Conservation (phyloP, 345 rosid species). For the Gossypium ekmanianum region DNA sequence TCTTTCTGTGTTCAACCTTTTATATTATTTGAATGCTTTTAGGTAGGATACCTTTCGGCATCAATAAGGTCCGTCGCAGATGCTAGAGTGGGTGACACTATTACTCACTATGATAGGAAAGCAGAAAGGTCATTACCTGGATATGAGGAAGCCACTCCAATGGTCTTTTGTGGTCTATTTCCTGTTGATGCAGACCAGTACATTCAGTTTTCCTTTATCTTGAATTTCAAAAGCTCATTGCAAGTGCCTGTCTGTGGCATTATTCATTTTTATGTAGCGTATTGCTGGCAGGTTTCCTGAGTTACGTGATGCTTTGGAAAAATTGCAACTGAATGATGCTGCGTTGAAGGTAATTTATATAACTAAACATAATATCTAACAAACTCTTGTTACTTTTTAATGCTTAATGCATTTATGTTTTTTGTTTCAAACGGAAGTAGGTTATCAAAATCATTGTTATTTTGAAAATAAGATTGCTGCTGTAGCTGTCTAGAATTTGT, state of each 20-base stretch:
- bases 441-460: background rate
- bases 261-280: constrained; percentile 20
- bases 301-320: constrained; percentile 94
- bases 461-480: background rate
- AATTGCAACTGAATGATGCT: constrained; percentile 96
- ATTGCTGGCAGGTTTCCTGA: constrained; percentile 68
- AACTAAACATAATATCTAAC: background rate
- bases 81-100: constrained; percentile 97
- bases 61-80: constrained; percentile 94
- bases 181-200: constrained; percentile 99
- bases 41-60: constrained; percentile 97
- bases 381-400: background rate
- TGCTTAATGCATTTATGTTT: background rate
- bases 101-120: constrained; percentile 60
- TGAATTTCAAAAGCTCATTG: constrained; percentile 2
- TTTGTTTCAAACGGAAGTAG: background rate
- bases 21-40: constrained; percentile 13
- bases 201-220: constrained; percentile 21
- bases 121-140: constrained; percentile 86
- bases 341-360: constrained; percentile 67
- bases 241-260: constrained; percentile 4
- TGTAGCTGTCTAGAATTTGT: background rate
- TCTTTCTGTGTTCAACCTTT: background rate
- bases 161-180: constrained; percentile 97
- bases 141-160: constrained; percentile 95